Conservation (phyloP, 345 rosid species). For the Carallia brachiata region DNA sequence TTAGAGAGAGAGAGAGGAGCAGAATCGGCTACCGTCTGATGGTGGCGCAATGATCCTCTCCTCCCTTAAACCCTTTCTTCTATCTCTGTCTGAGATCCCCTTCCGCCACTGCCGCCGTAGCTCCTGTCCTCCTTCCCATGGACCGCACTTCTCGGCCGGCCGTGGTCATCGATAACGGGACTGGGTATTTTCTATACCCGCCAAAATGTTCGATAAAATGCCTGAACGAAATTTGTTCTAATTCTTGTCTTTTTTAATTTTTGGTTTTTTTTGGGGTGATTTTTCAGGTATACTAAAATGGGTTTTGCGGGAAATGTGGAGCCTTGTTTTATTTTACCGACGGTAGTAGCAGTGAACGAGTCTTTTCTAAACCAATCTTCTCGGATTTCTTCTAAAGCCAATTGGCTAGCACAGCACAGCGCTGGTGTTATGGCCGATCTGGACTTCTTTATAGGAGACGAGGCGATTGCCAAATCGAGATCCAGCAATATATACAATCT, state of each 20-base stretch:
- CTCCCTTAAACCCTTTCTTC: conserved; percentile 30
- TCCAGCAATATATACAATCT: conserved; percentile 75
- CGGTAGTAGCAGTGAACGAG: conserved; percentile 87
- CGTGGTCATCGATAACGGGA: conserved; percentile 93
- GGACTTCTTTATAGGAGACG: conserved; percentile 88
- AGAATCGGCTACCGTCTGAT: neutral
- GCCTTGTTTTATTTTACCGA: conserved; percentile 93
- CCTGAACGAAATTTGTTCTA: neutral
- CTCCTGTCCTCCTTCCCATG: conserved; percentile 36
- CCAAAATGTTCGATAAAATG: conserved; percentile 45
- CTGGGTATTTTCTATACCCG: conserved; percentile 50
- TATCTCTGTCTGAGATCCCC: conserved; percentile 64
- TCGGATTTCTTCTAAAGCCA: conserved; percentile 59
- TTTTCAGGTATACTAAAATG: conserved; percentile 80
- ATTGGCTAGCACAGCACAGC: conserved; percentile 76
- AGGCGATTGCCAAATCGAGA: conserved; percentile 69
- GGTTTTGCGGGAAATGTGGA: conserved; percentile 98
- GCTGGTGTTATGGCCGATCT: conserved; percentile 99
- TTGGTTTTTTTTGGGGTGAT: neutral
- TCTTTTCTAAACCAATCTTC: conserved; percentile 69
- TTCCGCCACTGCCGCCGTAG: conserved; percentile 12
- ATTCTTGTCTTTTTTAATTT: neutral
- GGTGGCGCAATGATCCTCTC: conserved; percentile 42
- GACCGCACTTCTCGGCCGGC: conserved; percentile 92
- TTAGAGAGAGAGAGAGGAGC: neutral